Conservation (phyloP, 768 basidiomycete species). For the Glaciozyma antarctica region DNA sequence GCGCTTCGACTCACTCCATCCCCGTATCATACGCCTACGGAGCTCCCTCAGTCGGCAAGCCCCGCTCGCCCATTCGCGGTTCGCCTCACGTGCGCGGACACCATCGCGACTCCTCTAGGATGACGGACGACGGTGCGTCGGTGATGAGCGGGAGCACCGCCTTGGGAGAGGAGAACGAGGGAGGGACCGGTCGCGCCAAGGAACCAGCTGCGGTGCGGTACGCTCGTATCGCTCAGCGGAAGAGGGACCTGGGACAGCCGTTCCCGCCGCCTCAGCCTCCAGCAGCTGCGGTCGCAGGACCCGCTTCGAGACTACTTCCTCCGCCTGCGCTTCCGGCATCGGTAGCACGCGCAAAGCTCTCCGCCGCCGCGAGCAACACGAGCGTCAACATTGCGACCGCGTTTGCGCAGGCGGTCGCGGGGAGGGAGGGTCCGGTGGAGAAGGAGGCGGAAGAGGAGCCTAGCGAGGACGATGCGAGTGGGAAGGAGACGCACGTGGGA, state of each 20-base stretch:
- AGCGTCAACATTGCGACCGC: slow-evolving; percentile 78
- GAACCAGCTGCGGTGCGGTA: slow-evolving; percentile 17
- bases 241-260: slow-evolving; percentile 2
- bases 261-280: background rate
- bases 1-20: slow-evolving; percentile 8
- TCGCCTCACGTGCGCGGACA: background rate
- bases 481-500: background rate
- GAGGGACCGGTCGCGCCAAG: background rate
- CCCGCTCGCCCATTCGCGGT: background rate
- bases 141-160: slow-evolving; percentile 5
- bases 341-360: background rate
- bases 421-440: background rate
- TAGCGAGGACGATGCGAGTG: background rate
- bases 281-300: background rate
- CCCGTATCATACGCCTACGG: slow-evolving; percentile 14
- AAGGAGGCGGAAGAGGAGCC: background rate
- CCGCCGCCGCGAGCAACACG: slow-evolving; percentile 44
- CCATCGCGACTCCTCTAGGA: background rate
- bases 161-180: background rate
- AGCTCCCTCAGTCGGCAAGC: background rate
- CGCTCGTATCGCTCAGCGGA: slow-evolving; percentile 4
- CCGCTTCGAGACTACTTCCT: background rate
- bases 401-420: slow-evolving; percentile 53
- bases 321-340: background rate
- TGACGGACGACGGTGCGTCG: background rate